Evolutionary conservation across 2,329 filamentous ascomycete species (phyloP), one percentile per base, ranked within the genome.

Genomic region (Ascochyta koolunga): DNA sequence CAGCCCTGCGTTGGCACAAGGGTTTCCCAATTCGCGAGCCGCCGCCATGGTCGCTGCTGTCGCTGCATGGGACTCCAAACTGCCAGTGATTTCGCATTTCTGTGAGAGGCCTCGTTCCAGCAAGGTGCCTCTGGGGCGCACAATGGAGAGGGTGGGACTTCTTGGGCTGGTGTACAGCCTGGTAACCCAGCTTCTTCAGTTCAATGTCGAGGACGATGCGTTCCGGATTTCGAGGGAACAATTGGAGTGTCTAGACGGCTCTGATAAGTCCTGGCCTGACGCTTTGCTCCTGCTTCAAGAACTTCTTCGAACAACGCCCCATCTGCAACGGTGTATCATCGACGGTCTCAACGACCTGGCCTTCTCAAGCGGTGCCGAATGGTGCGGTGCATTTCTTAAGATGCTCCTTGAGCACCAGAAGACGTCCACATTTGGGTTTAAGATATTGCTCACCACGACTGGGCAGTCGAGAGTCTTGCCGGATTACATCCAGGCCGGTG

Each of bases 11-110:
- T 1, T 8, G 1, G 13, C 22, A 6, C 22, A 16, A 22, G 38
- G 11, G 5, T 37, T 29, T 16, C 18, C 47, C 5, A 13, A 38
- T 11, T 50, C 47, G 2, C 39, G 47, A 1, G 47, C 47, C 9
- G 47, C 18, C 10, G 39, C 39, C 15, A 3, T 50, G 25, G 36
- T 22, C 13, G n/a, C 15, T 21, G 27, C 22, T 1, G 37, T 54
- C 11, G 38, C 54, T 3, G 60, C 58, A 4, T 65, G 56, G 62
- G 36, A 54, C 15, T 49, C 52, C 2, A 32, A 58, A 19, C n/a
- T 47, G 8, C 58, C 62, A 5, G 38, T 63, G 13, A 52, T 60
- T 31, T 63, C 60, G 3, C 58, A 63, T 38, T 63, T 63, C 40
- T 61, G 56, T 16, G 36, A 41, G 24, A 51, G 56, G 25, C 50